Evolutionary conservation across 225 moss, liverwort and hornwort species (phyloP).

Genomic region (Polytrichum formosum): DNA sequence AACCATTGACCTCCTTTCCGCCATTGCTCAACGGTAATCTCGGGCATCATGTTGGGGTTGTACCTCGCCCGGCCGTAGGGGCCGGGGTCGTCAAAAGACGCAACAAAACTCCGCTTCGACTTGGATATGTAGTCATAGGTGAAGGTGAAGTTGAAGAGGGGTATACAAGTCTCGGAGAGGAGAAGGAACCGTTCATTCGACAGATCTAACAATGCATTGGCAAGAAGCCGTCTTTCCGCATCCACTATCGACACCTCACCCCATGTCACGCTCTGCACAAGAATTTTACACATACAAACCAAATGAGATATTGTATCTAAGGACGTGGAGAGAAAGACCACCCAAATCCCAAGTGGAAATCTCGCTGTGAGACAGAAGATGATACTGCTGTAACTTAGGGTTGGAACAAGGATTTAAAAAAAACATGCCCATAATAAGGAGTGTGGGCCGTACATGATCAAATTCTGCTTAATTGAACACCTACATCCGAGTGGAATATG

Average conservation of each 20-base stretch:
- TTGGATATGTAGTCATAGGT: constrained; percentile 43
- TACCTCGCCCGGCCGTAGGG: constrained; percentile 59
- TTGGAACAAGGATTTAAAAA: too few relatives aligned
- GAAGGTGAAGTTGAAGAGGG: constrained; percentile 56
- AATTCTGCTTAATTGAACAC: too few relatives aligned
- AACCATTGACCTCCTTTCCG: constrained; percentile 71
- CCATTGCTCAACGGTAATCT: constrained; percentile 46
- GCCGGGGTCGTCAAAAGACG: constrained; percentile 47
- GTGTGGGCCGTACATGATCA: too few relatives aligned
- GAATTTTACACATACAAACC: neutral
- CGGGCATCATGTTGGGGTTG: constrained; percentile 44
- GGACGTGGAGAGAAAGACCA: too few relatives aligned
- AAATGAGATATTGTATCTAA: constrained; percentile 4
- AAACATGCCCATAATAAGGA: too few relatives aligned
- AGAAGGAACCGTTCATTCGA: constrained; percentile 55
- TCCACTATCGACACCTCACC: constrained; percentile 60
- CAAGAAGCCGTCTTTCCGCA: constrained; percentile 51
- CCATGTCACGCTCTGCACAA: constrained; percentile 48
- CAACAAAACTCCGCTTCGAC: constrained; percentile 41
- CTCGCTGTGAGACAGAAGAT: too few relatives aligned
- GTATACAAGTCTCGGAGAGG: constrained; percentile 51
- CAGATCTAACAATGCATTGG: constrained; percentile 48
- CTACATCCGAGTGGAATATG: too few relatives aligned
- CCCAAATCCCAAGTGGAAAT: too few relatives aligned
- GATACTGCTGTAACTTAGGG: too few relatives aligned